phyloP scores from a whole-genome alignment of 2,329 filamentous ascomycete genomes.

The Microsporum audouinii region DNA sequence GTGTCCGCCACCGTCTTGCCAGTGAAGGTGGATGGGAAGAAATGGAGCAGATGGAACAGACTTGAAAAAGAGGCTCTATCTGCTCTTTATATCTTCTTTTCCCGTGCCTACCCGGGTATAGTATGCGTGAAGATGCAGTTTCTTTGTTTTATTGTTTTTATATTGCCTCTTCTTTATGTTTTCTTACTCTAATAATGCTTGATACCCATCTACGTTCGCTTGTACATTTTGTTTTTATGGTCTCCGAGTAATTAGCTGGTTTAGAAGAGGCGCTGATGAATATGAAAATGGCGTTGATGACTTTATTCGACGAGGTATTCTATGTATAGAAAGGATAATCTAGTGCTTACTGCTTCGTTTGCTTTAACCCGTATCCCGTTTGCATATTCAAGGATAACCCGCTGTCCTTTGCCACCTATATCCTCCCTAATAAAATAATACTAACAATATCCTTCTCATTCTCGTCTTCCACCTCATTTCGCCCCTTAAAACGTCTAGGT shows the following conservation, averaged over 20 bases:
- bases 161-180: neutral
- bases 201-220: constrained; percentile 6
- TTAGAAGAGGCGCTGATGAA: neutral
- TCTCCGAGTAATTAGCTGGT: neutral
- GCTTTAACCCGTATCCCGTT: neutral
- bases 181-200: neutral
- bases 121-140: neutral
- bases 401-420: too few relatives aligned
- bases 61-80: constrained; percentile 5
- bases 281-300: neutral
- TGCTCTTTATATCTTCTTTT: neutral
- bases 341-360: neutral
- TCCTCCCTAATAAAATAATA: too few relatives aligned
- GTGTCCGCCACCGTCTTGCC: constrained; percentile 61
- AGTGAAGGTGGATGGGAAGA: constrained; percentile 84
- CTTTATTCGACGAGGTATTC: neutral
- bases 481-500: neutral
- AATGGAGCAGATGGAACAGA: constrained; percentile 43
- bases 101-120: neutral
- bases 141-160: neutral
- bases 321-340: neutral
- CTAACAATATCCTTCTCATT: too few relatives aligned
- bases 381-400: too few relatives aligned
- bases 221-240: neutral
- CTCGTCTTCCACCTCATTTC: too few relatives aligned